phyloP scores from a whole-genome alignment of 202 grass and related monocot genomes.

The Carex sylvatica region DNA sequence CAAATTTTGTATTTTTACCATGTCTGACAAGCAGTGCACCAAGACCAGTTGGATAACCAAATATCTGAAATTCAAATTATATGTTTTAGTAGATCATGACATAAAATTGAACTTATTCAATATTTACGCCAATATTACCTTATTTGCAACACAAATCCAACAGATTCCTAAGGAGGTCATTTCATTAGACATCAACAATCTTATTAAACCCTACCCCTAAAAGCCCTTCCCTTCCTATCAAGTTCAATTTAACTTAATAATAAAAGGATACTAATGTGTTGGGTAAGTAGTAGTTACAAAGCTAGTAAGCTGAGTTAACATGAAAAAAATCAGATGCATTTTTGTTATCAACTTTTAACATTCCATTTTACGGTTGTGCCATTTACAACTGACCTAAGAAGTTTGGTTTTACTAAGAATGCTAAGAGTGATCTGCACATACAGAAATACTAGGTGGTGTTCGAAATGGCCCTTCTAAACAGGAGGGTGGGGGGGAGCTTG shows the following conservation, averaged over 20 bases:
- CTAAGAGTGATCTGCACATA: not conserved
- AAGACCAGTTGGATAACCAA: constrained; percentile 96
- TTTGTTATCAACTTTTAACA: not conserved
- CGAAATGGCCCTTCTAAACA: not conserved
- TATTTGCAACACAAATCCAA: not conserved
- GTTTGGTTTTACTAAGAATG: not conserved
- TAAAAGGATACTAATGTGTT: not conserved
- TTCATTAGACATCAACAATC: not conserved
- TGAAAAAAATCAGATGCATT: not conserved
- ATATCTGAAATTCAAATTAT: constrained; percentile 67
- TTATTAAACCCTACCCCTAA: not conserved
- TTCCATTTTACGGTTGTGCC: not conserved
- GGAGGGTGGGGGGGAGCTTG: too few relatives aligned
- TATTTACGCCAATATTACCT: not conserved
- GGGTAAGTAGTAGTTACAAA: not conserved
- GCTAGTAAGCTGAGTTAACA: not conserved
- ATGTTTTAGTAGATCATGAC: constrained; percentile 11
- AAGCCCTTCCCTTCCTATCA: not conserved
- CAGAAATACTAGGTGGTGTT: not conserved
- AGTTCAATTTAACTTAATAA: not conserved
- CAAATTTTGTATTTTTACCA: constrained; percentile 33
- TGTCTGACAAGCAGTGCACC: constrained; percentile 87
- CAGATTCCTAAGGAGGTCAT: not conserved
- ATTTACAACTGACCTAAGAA: not conserved
- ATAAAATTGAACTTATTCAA: not conserved